Base-by-base conservation (phyloP, 2,329 filamentous ascomycete genomes). In the Arthrinium puccinioides region DNA sequence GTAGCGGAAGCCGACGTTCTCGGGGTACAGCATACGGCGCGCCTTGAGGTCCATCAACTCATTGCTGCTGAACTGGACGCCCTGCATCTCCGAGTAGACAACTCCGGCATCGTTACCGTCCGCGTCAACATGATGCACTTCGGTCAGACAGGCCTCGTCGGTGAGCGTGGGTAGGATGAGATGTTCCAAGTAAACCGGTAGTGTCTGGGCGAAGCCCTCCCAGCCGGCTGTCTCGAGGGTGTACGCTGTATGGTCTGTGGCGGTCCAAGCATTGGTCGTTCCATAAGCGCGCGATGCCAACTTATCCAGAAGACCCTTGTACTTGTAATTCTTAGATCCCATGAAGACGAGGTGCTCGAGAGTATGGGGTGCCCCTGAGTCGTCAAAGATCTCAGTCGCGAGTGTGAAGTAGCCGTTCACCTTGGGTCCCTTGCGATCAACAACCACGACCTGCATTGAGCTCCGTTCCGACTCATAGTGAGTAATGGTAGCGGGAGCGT, bases 21-120 rank as follows among this genome's bases (percentile, higher is more conserved):
- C 79, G 0, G 89, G 89, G 51, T 97, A 98, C 24, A 95, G 68
- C 30, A 92, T 67, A 3, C 86, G 79, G 27, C 86, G 82, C 36
- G 87, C 82, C 46, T 78, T 76, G 40, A 96, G 70, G 46, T 95
- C 87, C 76, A 97, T 95, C 41, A 97, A 76, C 57, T 95, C 87
- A 7, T 73, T 70, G 47, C 84, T 81, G 36, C 79, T 82, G 55
- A 94, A 94, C 56, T 97, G 85, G 3, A 95, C 80, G 18, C 82
- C 92, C 62, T 98, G 92, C 92, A 98, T 98, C 63, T 98, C 92
- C 0, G 90, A 96, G 62, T 98, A 98, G 8, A 98, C 92, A 2
- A 96, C 89, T 44, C 88, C 92, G 28, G 92, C 92, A 71, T 98
- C 92, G 45, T 97, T 84, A 39, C 92, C 92, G 48, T 86, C 79